A percentile compares a stretch with the other conserved stretches of the same genome.
Conservation (phyloP, 2,329 filamentous ascomycete genomes). For the Aspergillus eucalypticola region DNA sequence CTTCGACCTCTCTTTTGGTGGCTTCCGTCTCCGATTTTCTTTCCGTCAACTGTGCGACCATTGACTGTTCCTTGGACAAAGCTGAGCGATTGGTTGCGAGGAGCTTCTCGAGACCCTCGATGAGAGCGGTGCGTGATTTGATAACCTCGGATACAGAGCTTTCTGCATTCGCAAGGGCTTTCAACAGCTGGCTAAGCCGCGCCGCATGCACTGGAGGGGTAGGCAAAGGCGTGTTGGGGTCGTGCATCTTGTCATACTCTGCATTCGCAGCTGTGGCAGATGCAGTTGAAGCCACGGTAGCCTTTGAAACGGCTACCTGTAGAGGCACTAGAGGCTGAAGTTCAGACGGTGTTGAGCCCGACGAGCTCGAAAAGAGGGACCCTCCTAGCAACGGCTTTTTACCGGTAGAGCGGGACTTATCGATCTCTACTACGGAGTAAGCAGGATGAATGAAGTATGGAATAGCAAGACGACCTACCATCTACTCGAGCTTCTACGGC, state of each 20-base stretch:
- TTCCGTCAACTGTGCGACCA: slow-evolving; percentile 63
- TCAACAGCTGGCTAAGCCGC: slow-evolving; percentile 83
- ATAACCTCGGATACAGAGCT: slow-evolving; percentile 86
- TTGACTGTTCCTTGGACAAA: slow-evolving; percentile 68
- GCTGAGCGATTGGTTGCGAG: slow-evolving; percentile 71
- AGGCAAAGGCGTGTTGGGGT: slow-evolving; percentile 67
- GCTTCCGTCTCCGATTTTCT: slow-evolving; percentile 72
- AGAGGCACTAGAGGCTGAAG: slow-evolving; percentile 72
- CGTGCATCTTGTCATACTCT: slow-evolving; percentile 82
- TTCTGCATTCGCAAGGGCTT: slow-evolving; percentile 83
- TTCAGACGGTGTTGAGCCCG: slow-evolving; percentile 68
- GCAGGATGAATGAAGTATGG: slow-evolving; percentile 1
- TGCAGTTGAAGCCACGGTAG: slow-evolving; percentile 66
- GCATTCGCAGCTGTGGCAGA: slow-evolving; percentile 69
- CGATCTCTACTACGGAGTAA: slow-evolving; percentile 49
- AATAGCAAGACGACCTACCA: slow-evolving; percentile 55
- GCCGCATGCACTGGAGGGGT: slow-evolving; percentile 90
- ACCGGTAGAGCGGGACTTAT: slow-evolving; percentile 54
- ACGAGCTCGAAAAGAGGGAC: slow-evolving; percentile 67
- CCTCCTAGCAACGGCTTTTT: slow-evolving; percentile 63
- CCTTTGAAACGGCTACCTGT: slow-evolving; percentile 73
- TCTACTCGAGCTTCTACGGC: slow-evolving; percentile 78
- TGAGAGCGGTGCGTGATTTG: slow-evolving; percentile 75
- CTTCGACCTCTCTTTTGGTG: slow-evolving; percentile 86
- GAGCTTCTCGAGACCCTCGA: slow-evolving; percentile 79